These are phyloP conservation scores for Oxyria digyna DNA, from an alignment of 148 eudicot genomes.

Conservation along the genomic window DNA sequence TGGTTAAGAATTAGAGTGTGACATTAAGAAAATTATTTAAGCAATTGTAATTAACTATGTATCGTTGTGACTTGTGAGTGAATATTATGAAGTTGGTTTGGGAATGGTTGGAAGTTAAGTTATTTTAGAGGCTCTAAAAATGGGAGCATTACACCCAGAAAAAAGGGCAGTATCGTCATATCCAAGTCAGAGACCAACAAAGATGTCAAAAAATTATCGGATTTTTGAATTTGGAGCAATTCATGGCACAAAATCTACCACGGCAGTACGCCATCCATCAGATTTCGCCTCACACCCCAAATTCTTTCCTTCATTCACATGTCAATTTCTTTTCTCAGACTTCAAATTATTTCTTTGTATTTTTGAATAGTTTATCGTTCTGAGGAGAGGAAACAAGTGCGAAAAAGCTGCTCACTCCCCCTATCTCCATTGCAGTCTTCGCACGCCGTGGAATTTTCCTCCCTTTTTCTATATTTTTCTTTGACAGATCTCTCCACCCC, in stretches of 20 bases:
- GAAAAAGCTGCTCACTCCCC: constrained; percentile 5
- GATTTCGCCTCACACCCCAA: constrained; percentile 1
- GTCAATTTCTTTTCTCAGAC: not conserved
- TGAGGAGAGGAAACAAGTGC: not conserved
- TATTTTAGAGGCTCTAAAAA: too few species aligned
- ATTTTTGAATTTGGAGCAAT: not conserved
- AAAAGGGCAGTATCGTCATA: not conserved
- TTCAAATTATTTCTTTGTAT: not conserved
- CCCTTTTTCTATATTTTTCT: constrained; percentile 2
- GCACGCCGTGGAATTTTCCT: not conserved
- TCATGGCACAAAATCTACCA: constrained; percentile 5
- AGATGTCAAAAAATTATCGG: not conserved
- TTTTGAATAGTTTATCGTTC: not conserved
- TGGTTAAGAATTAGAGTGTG: too few species aligned
- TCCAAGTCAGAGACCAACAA: not conserved
- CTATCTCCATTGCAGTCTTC: constrained; percentile 9
- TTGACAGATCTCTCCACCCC: not conserved
- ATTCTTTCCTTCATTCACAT: not conserved
- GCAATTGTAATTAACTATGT: too few species aligned
- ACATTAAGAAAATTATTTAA: too few species aligned
- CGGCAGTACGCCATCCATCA: not conserved
- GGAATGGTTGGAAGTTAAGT: too few species aligned
- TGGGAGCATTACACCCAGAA: too few species aligned
- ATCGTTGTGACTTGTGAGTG: too few species aligned
- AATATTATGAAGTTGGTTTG: too few species aligned